These are phyloP conservation scores for Vaccinium vitisidaea DNA, from an alignment of 148 eudicot genomes.

Conservation along the genomic window DNA sequence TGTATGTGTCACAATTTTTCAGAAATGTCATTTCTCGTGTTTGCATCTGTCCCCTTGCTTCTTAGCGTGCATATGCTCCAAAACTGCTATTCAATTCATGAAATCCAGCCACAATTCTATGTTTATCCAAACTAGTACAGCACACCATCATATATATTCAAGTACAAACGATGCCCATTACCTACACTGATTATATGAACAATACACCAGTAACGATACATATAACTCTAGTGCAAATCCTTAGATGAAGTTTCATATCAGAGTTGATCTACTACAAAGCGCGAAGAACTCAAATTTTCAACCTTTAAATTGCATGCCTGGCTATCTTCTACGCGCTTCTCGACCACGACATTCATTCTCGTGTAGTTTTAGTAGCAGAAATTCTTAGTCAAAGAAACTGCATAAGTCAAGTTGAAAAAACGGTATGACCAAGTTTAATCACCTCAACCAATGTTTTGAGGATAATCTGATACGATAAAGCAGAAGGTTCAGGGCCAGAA, in stretches of 20 bases:
- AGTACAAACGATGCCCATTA: background rate
- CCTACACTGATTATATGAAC: background rate
- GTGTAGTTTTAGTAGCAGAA: background rate
- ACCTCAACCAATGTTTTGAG: conserved; percentile 91
- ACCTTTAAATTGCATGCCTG: background rate
- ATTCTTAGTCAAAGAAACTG: background rate
- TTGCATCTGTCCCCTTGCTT: background rate
- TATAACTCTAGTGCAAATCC: background rate
- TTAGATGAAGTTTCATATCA: background rate
- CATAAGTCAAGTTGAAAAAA: background rate
- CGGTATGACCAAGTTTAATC: conserved; percentile 7
- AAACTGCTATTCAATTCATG: background rate
- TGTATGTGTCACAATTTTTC: background rate
- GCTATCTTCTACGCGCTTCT: conserved; percentile 9
- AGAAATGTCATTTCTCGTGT: background rate
- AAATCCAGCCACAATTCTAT: background rate
- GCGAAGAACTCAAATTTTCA: background rate
- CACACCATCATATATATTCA: background rate
- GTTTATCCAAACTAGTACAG: background rate
- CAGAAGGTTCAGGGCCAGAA: conserved; percentile 96
- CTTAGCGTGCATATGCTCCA: background rate
- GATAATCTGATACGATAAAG: conserved; percentile 86
- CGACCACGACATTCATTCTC: background rate
- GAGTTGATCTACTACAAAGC: background rate
- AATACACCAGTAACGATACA: background rate